A percentile compares a stretch with the other conserved stretches of the same genome.
phyloP scores from a whole-genome alignment of 1,139 yeast species.

The Lodderomyces elongisporus region DNA sequence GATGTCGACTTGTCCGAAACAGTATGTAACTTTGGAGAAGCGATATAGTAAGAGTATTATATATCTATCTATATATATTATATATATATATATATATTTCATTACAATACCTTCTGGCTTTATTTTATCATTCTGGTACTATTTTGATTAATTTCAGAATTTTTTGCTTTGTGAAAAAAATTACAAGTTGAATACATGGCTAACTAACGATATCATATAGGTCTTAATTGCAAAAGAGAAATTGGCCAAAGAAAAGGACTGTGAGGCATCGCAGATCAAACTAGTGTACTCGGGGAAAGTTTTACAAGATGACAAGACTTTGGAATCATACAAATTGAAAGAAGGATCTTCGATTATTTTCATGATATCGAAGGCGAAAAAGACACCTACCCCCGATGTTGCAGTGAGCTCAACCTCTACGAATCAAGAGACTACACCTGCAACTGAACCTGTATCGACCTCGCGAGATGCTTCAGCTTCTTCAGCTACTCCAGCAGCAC shows the following conservation, averaged over 20 bases:
- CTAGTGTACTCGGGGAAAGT: constrained; percentile 92
- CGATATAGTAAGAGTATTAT: background rate
- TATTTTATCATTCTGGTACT: no score
- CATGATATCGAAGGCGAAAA: constrained; percentile 66
- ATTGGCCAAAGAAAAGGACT: constrained; percentile 62
- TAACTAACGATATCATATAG: no score
- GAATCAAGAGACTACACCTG: constrained; percentile 14
- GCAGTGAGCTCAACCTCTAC: constrained; percentile 10
- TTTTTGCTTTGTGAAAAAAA: no score
- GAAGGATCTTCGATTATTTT: constrained; percentile 90
- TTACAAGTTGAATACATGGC: no score
- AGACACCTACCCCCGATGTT: constrained; percentile 20
- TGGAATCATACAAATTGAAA: constrained; percentile 70
- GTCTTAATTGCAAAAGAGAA: constrained; percentile 67
- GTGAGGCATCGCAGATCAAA: constrained; percentile 74
- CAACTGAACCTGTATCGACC: constrained; percentile 16
- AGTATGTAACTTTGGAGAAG: no score
- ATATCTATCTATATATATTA: no score
- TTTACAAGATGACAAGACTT: constrained; percentile 73
- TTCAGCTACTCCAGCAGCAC: constrained; percentile 7
- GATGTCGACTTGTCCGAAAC: constrained; percentile 70
- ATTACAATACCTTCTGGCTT: no score
- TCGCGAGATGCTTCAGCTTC: constrained; percentile 2
- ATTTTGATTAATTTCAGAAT: no score
- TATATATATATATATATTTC: no score